Evolutionary conservation across 805 yeast genomes (phyloP), one percentile per base, ranked within the genome.

Genomic region (Lachancea thermotolerans): DNA sequence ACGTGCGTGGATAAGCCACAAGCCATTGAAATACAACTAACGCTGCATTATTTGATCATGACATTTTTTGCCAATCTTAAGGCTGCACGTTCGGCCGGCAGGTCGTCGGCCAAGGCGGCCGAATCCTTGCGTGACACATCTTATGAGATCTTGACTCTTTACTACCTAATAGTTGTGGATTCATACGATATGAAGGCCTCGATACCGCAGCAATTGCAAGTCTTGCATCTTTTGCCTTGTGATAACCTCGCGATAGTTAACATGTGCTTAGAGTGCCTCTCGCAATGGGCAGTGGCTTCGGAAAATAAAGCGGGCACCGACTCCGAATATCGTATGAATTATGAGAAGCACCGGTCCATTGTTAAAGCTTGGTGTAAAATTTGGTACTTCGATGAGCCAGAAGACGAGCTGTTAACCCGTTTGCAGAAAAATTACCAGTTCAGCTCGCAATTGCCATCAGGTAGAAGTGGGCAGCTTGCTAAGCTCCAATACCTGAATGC

Each of bases 71-170:
- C 56, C 3, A 45, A 49, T 17, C 34, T 42, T 10, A 47, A 38
- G 15, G 37, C 46, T 3, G 33, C 33, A 8, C 33, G 14, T 30
- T 14, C 33, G 14, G 9, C 14, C 33, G 33, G 33, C 14, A 30
- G 33, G 14, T 30, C 33, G 8, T 30, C 33, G 8, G 12, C 25
- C 8, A 38, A 27, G 30, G 4, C 35, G 4, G 17, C 41, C n/a
- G 7, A 25, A 10, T 27, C 40, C 11, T 47, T 27, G n/a, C 59
- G 53, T 38, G 62, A 59, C 31, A 35, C 53, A 5, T 52, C 63
- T 3, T 57, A 51, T 30, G 64, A 62, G 39, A 59, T 63, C 6
- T 45, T 63, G 28, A 56, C 61, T 9, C 49, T 60, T 6, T 63
- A 62, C 48, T 61, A 54, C 46, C 46, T 60, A n/a, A 35, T 58